phyloP scores from a whole-genome alignment of 2,329 filamentous ascomycete genomes.

The Fusarium metavorans region DNA sequence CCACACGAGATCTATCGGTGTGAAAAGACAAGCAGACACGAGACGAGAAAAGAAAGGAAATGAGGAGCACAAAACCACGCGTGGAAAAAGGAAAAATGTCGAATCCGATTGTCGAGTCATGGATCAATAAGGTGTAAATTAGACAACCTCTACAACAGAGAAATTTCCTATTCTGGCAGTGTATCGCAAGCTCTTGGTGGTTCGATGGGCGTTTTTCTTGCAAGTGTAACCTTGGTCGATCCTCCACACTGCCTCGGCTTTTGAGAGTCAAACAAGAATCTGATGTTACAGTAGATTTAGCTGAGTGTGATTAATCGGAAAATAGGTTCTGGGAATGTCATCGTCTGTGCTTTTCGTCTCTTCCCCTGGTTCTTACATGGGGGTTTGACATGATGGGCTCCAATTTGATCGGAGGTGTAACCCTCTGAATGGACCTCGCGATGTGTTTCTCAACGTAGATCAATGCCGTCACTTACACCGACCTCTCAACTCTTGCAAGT shows the following conservation, averaged over 20 bases:
- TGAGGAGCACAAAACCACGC: neutral
- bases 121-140: constrained; percentile 4
- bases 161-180: neutral
- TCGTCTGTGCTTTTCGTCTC: neutral
- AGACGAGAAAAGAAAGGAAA: constrained; percentile 19
- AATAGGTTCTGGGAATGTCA: neutral
- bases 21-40: neutral
- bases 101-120: neutral
- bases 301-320: constrained; percentile 9
- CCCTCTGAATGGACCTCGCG: neutral
- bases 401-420: constrained; percentile 11
- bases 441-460: neutral
- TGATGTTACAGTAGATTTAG: constrained; percentile 20
- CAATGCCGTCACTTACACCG: neutral
- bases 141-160: neutral
- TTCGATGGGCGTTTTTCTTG: neutral
- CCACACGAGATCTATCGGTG: neutral
- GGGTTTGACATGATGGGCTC: neutral
- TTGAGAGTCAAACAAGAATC: neutral
- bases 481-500: neutral
- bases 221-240: constrained; percentile 10
- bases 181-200: neutral
- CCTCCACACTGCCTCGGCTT: constrained; percentile 11
- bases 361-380: constrained; percentile 5
- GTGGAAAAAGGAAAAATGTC: neutral